Base-by-base conservation (phyloP, 352 stramenopile species). In the Pythium oligandrum region DNA sequence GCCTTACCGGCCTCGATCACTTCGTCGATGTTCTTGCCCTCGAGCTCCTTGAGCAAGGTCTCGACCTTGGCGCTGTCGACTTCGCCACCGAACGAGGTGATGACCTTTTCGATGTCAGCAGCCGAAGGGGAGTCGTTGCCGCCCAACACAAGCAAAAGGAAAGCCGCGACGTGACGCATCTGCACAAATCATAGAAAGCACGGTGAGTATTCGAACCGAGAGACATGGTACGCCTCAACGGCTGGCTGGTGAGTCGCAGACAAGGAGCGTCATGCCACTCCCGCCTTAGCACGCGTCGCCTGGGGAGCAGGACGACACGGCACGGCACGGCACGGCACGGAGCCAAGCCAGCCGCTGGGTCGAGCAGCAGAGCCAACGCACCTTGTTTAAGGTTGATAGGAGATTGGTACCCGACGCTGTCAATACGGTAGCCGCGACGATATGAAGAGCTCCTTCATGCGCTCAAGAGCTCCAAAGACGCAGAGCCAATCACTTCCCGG, bases 131-230 rank as follows among this genome's bases (percentile, higher is more conserved):
- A 66, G 54, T 77, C 72, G 72, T 95, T 95, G 74, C 84, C 84
- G 61, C 82, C 82, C 49, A 95, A 67, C 63, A 95, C 82, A 83
- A 69, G 75, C 70, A 95, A 76, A 70, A 95, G 78, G 67, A 86
- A 93, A 88, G 84, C 84, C 89, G 84, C 84, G 91, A 95, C 82
- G 82, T 95, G 84, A 95, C 84, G 84, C 84, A 95, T 95, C 84
- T 95, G 64, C 36, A 64, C 42, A 55, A 51, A 30, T 10, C 30
- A 36, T 0, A 26, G 17, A 26, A 26, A 26, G 17, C 17, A 26
- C 17, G 17, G 17, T 26, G 17, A 26, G 17, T 26, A 26, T 26
- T 26, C 17, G 17, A 26, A 26, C 17, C 17, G 17, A 26, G 17
- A 0, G 17, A 26, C 17, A 26, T 26, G 17, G 17, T 26, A 26